phyloP scores from a whole-genome alignment of 169 alveolate species.

The Sarcocystis neurona region DNA sequence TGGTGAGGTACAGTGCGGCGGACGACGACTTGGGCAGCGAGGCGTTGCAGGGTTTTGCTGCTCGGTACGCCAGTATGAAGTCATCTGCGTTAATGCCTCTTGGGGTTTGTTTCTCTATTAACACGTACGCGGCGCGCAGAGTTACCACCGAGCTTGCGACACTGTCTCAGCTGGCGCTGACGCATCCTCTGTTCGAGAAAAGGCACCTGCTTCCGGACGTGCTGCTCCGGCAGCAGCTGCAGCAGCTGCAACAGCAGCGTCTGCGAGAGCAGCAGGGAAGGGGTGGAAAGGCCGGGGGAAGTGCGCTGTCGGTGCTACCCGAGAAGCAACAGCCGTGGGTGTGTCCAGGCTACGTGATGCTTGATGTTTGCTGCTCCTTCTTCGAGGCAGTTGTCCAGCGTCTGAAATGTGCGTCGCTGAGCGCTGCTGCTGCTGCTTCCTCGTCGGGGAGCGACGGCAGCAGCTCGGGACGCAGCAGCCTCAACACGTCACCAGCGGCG shows the following conservation, averaged over 20 bases:
- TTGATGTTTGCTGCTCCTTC: constrained; percentile 42
- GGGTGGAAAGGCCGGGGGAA: not conserved
- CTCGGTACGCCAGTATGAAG: constrained; percentile 59
- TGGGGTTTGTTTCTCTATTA: not conserved
- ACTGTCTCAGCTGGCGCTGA: not conserved
- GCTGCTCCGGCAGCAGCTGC: not conserved
- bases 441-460: no score
- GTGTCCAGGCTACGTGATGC: constrained; percentile 41
- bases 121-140: constrained; percentile 1
- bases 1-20: constrained; percentile 40
- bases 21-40: constrained; percentile 49
- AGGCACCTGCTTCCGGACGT: not conserved
- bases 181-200: not conserved
- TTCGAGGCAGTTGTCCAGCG: constrained; percentile 56
- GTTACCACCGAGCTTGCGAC: not conserved
- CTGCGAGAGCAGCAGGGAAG: not conserved
- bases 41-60: constrained; percentile 41
- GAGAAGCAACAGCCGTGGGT: constrained; percentile 56
- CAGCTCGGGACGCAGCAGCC: no score
- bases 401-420: constrained; percentile 51
- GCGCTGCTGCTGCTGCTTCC: constrained; percentile 56
- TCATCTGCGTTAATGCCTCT: constrained; percentile 39
- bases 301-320: constrained; percentile 19
- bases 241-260: constrained; percentile 10
- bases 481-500: not conserved